Evolutionary conservation across 2,329 filamentous ascomycete genomes (phyloP), one percentile per base, ranked within the genome.

Genomic region (Trematosphaeria pertusa): DNA sequence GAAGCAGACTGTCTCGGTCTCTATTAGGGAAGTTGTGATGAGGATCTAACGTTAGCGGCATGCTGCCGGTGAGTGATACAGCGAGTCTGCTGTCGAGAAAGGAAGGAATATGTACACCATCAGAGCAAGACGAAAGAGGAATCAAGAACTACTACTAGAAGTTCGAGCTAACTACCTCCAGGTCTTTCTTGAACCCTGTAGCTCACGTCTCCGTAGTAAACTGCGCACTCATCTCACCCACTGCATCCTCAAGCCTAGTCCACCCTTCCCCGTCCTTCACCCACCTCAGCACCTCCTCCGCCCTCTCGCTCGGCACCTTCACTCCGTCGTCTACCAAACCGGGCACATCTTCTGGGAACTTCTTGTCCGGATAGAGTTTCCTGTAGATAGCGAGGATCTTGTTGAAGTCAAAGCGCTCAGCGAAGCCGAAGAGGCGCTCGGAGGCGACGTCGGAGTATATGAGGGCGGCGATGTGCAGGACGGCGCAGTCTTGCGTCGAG

Each of bases 401-500:
- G 15, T 80, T 78, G 64, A 74, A 80, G 35, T 70, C 80, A 45
- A 73, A 78, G 0, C 73, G 73, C 1, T 72, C 67, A 0, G 77
- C 80, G 41, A 79, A 82, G 1, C 70, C 82, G 56, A 84, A 82
- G 7, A 86, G 61, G 1, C 83, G 75, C 56, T 85, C 76, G 0
- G 73, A 72, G 2, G 65, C 49, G 0, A 83, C 73, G 0, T 72
- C 67, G 0, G 72, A 68, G 17, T 81, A 68, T 0, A 82, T 68
- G 6, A 80, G 65, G 0, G 77, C 82, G 2, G 78, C 76, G 2
- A 84, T 70, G 31, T 85, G 81, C 0, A 86, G 61, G 0, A 76
- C 67, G 0, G 79, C 82, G 28, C 46, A 46, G 43, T 70, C 67
- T 8, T 45, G 37, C 0, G 54, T 50, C 11, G 60, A 58, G 17